Evolutionary conservation across 2,329 filamentous ascomycete genomes (phyloP).

Genomic region (Penicillium verrucosum): DNA sequence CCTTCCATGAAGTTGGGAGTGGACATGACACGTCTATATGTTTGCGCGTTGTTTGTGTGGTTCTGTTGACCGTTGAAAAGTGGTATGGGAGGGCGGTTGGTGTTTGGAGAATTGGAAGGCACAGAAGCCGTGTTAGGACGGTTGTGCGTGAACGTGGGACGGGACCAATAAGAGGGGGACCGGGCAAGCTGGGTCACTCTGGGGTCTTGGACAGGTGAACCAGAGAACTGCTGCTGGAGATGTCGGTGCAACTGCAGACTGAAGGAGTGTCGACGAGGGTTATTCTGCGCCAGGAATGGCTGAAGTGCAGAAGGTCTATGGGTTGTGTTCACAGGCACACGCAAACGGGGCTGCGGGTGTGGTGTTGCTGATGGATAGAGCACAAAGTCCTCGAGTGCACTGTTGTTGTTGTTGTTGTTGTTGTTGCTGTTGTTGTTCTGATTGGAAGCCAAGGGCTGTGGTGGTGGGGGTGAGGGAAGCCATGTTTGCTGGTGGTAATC

Average conservation of each 20-base stretch:
- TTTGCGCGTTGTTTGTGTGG: conserved; percentile 24
- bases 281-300: conserved; percentile 35
- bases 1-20: conserved; percentile 39
- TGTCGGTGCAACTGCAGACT: conserved; percentile 38
- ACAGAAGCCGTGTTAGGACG: conserved; percentile 38
- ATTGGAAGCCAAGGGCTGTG: conserved; percentile 43
- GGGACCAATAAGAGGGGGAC: conserved; percentile 39
- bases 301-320: conserved; percentile 36
- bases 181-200: conserved; percentile 42
- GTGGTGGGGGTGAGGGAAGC: conserved; percentile 45
- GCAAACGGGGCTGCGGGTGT: conserved; percentile 35
- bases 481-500: conserved; percentile 48
- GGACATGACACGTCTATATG: conserved; percentile 41
- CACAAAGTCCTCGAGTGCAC: conserved; percentile 44
- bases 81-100: conserved; percentile 41
- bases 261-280: conserved; percentile 36
- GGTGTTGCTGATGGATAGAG: conserved; percentile 38
- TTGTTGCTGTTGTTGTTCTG: conserved; percentile 33
- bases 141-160: conserved; percentile 31
- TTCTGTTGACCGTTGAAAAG: conserved; percentile 37
- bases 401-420: conserved; percentile 35
- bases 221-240: conserved; percentile 33
- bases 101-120: conserved; percentile 37
- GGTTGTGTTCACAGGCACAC: conserved; percentile 36
- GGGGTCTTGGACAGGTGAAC: conserved; percentile 38